phyloP scores from a whole-genome alignment of 257 asterid species.

The Plantago major region DNA sequence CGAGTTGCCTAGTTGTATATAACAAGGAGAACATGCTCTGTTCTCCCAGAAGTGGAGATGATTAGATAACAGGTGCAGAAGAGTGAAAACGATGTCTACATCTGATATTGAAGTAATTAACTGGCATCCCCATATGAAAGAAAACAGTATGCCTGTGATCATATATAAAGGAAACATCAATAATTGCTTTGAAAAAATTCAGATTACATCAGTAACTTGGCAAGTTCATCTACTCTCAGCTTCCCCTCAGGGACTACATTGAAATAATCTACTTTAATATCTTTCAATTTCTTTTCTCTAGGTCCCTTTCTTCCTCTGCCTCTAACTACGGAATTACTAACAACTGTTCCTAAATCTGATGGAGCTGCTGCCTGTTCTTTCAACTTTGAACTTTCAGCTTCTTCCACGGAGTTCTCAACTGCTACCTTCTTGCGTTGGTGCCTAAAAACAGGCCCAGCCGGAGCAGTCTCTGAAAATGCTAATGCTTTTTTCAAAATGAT shows the following conservation, averaged over 20 bases:
- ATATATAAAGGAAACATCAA: neutral
- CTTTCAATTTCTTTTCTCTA: constrained; percentile 39
- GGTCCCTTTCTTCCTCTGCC: constrained; percentile 34
- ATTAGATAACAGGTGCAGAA: too few species aligned
- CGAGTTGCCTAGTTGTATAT: too few species aligned
- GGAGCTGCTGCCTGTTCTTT: constrained; percentile 25
- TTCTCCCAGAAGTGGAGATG: too few species aligned
- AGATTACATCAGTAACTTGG: constrained; percentile 49
- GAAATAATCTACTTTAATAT: constrained; percentile 43
- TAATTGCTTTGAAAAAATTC: neutral
- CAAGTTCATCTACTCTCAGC: constrained; percentile 85
- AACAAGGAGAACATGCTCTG: too few species aligned
- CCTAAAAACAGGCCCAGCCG: constrained; percentile 56
- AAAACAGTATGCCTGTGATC: too few species aligned
- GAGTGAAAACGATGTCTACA: too few species aligned
- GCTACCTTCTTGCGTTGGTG: constrained; percentile 29
- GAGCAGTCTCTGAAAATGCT: constrained; percentile 62
- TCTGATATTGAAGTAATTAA: too few species aligned
- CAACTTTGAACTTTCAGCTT: constrained; percentile 25
- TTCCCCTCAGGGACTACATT: constrained; percentile 61
- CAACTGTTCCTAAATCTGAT: constrained; percentile 25
- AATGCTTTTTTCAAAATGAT: constrained; percentile 46
- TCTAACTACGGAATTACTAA: constrained; percentile 20
- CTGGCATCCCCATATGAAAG: too few species aligned
- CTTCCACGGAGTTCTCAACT: constrained; percentile 30